Evolutionary conservation across 1,139 yeast genomes (phyloP).

Genomic region (Yamadazyma epiphylla): DNA sequence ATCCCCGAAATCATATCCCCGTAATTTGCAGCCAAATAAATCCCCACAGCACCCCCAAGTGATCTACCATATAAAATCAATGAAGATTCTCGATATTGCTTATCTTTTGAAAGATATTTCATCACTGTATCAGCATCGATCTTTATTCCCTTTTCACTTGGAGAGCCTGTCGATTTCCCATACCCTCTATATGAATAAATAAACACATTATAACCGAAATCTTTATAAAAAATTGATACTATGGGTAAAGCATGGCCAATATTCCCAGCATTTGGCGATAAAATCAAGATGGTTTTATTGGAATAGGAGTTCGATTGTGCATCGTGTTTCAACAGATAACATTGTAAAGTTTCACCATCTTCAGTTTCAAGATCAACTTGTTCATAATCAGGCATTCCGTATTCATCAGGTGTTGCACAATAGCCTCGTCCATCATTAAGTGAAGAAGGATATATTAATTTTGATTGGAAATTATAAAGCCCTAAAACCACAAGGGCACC

Average conservation of each 20-base stretch:
- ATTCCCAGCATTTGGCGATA: constrained; percentile 95
- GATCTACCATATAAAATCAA: constrained; percentile 82
- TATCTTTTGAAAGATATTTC: constrained; percentile 54
- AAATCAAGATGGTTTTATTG: constrained; percentile 68
- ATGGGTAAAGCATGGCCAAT: constrained; percentile 91
- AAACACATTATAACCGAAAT: constrained; percentile 73
- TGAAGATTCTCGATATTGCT: constrained; percentile 48
- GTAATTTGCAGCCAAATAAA: constrained; percentile 67
- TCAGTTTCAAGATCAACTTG: constrained; percentile 56
- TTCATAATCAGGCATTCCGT: constrained; percentile 63
- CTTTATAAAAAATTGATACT: constrained; percentile 63
- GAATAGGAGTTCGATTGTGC: constrained; percentile 34
- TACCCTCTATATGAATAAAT: constrained; percentile 90
- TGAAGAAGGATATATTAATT: constrained; percentile 76
- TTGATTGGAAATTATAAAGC: constrained; percentile 63
- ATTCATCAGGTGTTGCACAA: constrained; percentile 77
- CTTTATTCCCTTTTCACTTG: constrained; percentile 79
- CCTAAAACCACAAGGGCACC: constrained; percentile 46
- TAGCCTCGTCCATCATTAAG: constrained; percentile 72
- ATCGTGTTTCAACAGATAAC: constrained; percentile 49
- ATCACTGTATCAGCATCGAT: constrained; percentile 75
- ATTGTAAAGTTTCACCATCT: constrained; percentile 56
- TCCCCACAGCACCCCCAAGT: constrained; percentile 92
- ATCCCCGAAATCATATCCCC: constrained; percentile 53
- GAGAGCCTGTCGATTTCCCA: constrained; percentile 77